Conservation (phyloP, 352 stramenopile species). For the Pythium grandisporangium region DNA sequence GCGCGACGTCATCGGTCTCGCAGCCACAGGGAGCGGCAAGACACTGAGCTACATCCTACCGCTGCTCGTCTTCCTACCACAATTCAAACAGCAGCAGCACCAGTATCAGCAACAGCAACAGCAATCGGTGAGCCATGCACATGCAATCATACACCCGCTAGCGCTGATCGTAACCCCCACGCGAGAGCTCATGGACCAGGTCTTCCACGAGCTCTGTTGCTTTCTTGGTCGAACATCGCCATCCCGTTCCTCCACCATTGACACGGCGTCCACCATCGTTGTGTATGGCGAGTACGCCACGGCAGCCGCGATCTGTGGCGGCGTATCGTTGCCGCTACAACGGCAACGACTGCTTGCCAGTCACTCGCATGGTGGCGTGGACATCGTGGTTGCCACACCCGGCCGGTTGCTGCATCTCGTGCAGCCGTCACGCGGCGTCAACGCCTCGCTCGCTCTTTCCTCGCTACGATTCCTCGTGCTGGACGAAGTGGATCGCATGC, state of each 20-base stretch:
- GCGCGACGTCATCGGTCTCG: constrained; percentile 90
- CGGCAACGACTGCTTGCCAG: constrained; percentile 22
- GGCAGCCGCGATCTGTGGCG: constrained; percentile 47
- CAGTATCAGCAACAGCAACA: constrained; percentile 41
- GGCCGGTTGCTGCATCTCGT: constrained; percentile 49
- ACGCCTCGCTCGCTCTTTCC: too few relatives aligned
- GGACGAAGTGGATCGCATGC: constrained; percentile 96
- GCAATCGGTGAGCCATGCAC: constrained; percentile 8
- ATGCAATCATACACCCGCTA: constrained; percentile 16
- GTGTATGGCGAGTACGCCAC: not conserved
- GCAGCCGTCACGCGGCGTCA: constrained; percentile 9
- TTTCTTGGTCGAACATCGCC: too few relatives aligned
- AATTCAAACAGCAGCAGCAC: constrained; percentile 4
- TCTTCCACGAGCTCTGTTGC: constrained; percentile 68
- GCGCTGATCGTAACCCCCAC: constrained; percentile 93
- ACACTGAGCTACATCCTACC: constrained; percentile 95
- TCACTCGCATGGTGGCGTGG: constrained; percentile 6
- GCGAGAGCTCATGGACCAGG: constrained; percentile 93
- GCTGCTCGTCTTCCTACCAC: constrained; percentile 41
- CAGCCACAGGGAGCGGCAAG: constrained; percentile 94
- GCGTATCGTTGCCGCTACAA: constrained; percentile 24
- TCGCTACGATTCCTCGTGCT: constrained; percentile 70
- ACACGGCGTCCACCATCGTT: not conserved
- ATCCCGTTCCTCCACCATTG: too few relatives aligned
- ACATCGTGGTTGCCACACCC: constrained; percentile 40